Conservation (phyloP, 73 alveolate genomes). For the Symbiodinium natans region DNA sequence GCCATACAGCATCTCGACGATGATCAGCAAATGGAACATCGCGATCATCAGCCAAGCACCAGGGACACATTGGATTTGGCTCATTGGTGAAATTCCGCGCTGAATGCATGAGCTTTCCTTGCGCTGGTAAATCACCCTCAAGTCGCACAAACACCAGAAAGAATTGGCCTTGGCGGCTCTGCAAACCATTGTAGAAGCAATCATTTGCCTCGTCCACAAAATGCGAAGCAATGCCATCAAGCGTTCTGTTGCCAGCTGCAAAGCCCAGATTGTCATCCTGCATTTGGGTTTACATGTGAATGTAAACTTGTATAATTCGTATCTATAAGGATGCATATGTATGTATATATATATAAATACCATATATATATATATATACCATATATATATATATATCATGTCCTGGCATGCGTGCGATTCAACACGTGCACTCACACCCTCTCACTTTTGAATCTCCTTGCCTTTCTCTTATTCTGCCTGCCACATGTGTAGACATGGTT, state of each 20-base stretch:
- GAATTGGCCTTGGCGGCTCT: neutral
- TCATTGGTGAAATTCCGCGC: neutral
- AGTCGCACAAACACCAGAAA: neutral
- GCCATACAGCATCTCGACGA: neutral
- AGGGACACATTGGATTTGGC: neutral
- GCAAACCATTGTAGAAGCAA: neutral
- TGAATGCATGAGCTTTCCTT: neutral
- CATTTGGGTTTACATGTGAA: neutral
- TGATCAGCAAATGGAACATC: neutral
- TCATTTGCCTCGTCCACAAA: neutral
- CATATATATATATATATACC: no score
- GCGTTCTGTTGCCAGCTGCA: neutral
- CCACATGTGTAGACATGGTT: no score
- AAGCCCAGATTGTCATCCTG: neutral
- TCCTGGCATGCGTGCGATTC: no score
- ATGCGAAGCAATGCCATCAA: neutral
- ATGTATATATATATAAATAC: no score
- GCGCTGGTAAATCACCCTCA: neutral
- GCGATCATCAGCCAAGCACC: neutral
- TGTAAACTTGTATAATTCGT: no score
- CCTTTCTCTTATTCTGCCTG: no score
- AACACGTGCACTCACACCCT: no score
- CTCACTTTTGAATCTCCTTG: no score
- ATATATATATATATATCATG: no score
- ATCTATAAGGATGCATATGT: no score